phyloP scores from a whole-genome alignment of 1,284 basidiomycete species.

The Melampsora americana region DNA sequence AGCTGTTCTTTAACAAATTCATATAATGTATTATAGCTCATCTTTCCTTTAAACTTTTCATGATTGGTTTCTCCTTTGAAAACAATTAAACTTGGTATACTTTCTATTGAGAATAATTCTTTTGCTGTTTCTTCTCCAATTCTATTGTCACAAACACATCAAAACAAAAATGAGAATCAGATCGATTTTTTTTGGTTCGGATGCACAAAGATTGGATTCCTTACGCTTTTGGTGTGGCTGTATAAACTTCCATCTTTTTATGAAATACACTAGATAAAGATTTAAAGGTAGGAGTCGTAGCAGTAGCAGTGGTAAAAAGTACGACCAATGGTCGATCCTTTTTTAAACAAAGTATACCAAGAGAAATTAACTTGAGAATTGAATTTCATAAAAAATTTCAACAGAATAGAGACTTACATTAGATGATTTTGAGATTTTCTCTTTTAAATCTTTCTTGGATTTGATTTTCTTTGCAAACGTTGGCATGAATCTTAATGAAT shows the following conservation, averaged over 20 bases:
- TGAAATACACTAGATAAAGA: constrained; percentile 40
- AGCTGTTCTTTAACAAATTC: constrained; percentile 27
- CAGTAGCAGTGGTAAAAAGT: constrained; percentile 29
- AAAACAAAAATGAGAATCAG: not conserved
- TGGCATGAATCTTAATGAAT: constrained; percentile 33
- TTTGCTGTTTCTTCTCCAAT: constrained; percentile 10
- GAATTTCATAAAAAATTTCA: no score
- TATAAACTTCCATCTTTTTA: constrained; percentile 42
- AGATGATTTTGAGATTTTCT: constrained; percentile 28
- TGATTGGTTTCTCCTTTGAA: constrained; percentile 12
- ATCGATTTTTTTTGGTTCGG: no score
- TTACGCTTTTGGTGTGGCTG: constrained; percentile 31
- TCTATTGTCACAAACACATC: constrained; percentile 5
- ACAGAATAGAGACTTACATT: constrained; percentile 17
- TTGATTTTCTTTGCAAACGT: constrained; percentile 41
- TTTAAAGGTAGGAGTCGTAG: constrained; percentile 35
- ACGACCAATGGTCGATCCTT: constrained; percentile 37
- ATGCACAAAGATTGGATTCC: not conserved
- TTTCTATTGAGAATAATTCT: not conserved
- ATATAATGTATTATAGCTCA: constrained; percentile 21
- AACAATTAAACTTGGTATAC: constrained; percentile 25
- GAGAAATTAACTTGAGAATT: constrained; percentile 10
- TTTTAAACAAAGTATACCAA: not conserved
- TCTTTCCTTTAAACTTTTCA: constrained; percentile 16
- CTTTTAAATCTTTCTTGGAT: constrained; percentile 12